Base-by-base conservation (phyloP, 306 rosid species). In the Vigna reflexopilosa region DNA sequence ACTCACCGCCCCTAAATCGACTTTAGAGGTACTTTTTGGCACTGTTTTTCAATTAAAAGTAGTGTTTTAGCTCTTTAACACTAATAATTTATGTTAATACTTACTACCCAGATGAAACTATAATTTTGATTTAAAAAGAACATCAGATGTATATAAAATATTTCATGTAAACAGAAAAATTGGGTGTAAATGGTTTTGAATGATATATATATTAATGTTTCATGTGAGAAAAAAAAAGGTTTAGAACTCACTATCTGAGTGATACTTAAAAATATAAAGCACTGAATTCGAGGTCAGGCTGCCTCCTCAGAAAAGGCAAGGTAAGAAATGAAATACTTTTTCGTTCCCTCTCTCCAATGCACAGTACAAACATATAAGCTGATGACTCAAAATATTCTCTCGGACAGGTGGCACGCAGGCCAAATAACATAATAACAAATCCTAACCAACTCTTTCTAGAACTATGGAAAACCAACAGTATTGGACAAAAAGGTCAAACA, bases 231-330 rank as follows among this genome's bases (percentile, higher is more conserved):
- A 32, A 8, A 1, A 8, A 15, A 15, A 4, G 36, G 36, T 17
- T 71, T 14, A 26, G 38, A 72, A 72, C 79, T 73, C 68, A 80
- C 75, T 42, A 17, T 65, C 2, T 44, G 79, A 54, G 75, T n/a
- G n/a, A n/a, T n/a, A n/a, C n/a, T n/a, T n/a, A n/a, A n/a, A n/a
- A n/a, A n/a, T n/a, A n/a, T n/a, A n/a, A n/a, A n/a, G n/a, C n/a
- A n/a, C n/a, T n/a, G n/a, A n/a, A n/a, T n/a, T n/a, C n/a, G n/a
- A n/a, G n/a, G n/a, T n/a, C n/a, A n/a, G n/a, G n/a, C n/a, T n/a
- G n/a, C n/a, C n/a, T n/a, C n/a, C n/a, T n/a, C n/a, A n/a, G n/a
- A n/a, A n/a, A n/a, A n/a, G n/a, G n/a, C n/a, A n/a, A n/a, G n/a
- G n/a, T n/a, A n/a, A n/a, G n/a, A n/a, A n/a, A n/a, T n/a, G n/a